Evolutionary conservation across 345 rosid species (phyloP), one percentile per base, ranked within the genome.

Genomic region (Bretschneidera sinensis): DNA sequence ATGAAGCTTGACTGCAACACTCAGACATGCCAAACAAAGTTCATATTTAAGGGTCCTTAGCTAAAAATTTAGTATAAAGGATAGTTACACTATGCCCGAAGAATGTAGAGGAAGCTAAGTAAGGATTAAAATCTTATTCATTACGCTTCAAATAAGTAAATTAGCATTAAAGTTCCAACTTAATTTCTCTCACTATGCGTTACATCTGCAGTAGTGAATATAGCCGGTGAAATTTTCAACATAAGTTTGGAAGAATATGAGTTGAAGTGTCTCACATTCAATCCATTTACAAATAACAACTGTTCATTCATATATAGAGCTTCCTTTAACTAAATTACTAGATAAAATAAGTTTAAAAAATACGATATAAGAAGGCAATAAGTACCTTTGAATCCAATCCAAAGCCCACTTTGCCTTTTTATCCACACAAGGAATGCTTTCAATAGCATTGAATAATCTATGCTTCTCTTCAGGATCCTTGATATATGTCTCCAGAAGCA

Each of bases 401-500:
- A 85, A 64, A 62, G 87, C 83, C 98, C 97, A 92, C 47, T 87
- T 77, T 6, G 96, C 97, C 69, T 92, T 92, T 72, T 59, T 78
- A 62, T 83, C 70, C 48, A 89, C 85, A 59, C 97, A 89, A 53
- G 88, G 92, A 63, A 92, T 82, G 72, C 59, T 85, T 61, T 89
- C 98, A 6, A 87, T 73, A 33, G 98, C 95, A 78, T 85, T 86
- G 62, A 92, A 92, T 78, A 89, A 57, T 66, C 84, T 79, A 76
- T 92, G 76, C 78, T 89, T 92, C 81, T 89, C 97, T 65, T 70
- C 69, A 0, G 92, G 70, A 71, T 92, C 95, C 71, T 87, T 89
- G 76, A 92, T 81, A 65, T 76, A 87, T 15, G 97, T 87, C 84
- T 92, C 98, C 74, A 92, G 76, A 53, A 92, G 97, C 75, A 85